A percentile compares a stretch with the other conserved stretches of the same genome.
These are phyloP conservation scores for Phytophthora sp. DNA, from an alignment of 352 stramenopile genomes.

Conservation along the genomic window DNA sequence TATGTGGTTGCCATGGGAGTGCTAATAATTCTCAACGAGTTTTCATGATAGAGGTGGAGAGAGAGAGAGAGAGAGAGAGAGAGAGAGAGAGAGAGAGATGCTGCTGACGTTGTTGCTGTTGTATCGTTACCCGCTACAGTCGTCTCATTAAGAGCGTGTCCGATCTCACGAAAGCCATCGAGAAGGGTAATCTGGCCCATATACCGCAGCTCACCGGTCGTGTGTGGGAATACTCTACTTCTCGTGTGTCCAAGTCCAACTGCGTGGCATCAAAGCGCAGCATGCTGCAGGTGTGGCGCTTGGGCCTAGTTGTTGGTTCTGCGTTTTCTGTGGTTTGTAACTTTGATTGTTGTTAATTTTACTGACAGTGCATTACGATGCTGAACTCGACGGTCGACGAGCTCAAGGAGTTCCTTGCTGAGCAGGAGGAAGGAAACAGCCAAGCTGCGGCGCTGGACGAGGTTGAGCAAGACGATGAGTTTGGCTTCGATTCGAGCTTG, in stretches of 20 bases:
- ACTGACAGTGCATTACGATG: constrained; percentile 70
- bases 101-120: not conserved
- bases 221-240: constrained; percentile 83
- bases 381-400: constrained; percentile 85
- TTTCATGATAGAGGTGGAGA: constrained; percentile 13
- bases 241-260: constrained; percentile 84
- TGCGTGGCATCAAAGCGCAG: constrained; percentile 85
- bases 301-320: not conserved
- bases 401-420: constrained; percentile 73
- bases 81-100: no score
- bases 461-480: constrained; percentile 76
- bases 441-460: constrained; percentile 39
- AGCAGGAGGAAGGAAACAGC: constrained; percentile 44
- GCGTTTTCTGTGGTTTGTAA: not conserved
- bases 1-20: constrained; percentile 37
- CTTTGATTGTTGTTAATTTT: not conserved
- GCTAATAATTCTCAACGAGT: not conserved
- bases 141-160: constrained; percentile 79
- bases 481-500: constrained; percentile 79
- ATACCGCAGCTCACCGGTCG: constrained; percentile 80
- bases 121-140: constrained; percentile 45
- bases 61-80: no score
- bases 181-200: constrained; percentile 50
- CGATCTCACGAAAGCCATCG: constrained; percentile 55
- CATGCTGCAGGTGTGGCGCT: constrained; percentile 75